A percentile compares a stretch with the other conserved stretches of the same genome.
phyloP scores from a whole-genome alignment of 106 monocot genomes.

The Platanthera guangdongensis region DNA sequence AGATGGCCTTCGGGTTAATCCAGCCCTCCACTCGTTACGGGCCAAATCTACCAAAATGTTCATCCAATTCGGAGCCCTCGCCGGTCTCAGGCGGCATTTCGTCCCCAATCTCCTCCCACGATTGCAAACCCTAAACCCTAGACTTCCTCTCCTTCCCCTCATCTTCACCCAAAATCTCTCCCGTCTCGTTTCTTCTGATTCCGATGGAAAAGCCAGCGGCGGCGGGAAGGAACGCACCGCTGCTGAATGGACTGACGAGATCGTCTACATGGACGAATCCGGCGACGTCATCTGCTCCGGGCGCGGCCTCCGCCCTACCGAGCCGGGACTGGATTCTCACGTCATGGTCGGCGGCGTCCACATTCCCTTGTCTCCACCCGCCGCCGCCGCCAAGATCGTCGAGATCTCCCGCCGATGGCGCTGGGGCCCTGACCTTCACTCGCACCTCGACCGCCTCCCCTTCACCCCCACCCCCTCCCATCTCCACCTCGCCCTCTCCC shows the following conservation, averaged over 20 bases:
- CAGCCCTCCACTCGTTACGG: too few species aligned
- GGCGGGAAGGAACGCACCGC: background rate
- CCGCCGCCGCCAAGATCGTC: slow-evolving; percentile 24
- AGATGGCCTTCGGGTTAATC: too few species aligned
- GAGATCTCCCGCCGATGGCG: slow-evolving; percentile 25
- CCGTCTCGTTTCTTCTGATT: background rate
- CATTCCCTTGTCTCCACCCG: slow-evolving; percentile 20
- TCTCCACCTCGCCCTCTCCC: slow-evolving; percentile 23
- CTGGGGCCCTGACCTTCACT: slow-evolving; percentile 25
- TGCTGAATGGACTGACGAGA: slow-evolving; percentile 39
- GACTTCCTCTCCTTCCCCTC: too few species aligned
- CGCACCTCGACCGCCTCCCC: slow-evolving; percentile 20
- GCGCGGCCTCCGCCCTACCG: slow-evolving; percentile 43
- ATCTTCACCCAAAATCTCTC: background rate
- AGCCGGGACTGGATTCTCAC: slow-evolving; percentile 18
- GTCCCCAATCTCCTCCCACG: background rate
- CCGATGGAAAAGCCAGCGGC: background rate
- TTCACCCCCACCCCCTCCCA: slow-evolving; percentile 18
- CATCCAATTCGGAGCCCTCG: slow-evolving; percentile 2
- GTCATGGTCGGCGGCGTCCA: slow-evolving; percentile 16
- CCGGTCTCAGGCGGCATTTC: background rate
- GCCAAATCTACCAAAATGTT: background rate
- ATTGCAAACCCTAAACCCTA: slow-evolving; percentile 6
- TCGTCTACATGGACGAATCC: slow-evolving; percentile 65
- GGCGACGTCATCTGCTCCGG: slow-evolving; percentile 43